These are phyloP conservation scores for Rhytidhysteron rufulum DNA, from an alignment of 2,329 filamentous ascomycete species.

Conservation along the genomic window DNA sequence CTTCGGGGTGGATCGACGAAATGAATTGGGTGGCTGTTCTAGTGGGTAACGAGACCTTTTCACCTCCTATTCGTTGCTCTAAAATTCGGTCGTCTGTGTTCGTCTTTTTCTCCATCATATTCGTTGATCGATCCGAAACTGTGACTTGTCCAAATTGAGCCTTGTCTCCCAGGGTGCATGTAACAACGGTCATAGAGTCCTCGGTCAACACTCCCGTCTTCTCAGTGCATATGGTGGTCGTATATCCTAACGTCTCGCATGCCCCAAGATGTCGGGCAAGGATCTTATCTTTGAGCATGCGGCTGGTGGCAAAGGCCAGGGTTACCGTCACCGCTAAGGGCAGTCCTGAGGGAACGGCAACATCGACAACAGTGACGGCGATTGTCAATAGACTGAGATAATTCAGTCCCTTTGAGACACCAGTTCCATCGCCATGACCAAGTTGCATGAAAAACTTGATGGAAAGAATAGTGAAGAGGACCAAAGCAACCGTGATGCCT, in stretches of 20 bases:
- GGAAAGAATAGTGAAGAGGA: slow-evolving; percentile 38
- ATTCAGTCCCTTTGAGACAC: slow-evolving; percentile 28
- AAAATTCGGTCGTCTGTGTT: slow-evolving; percentile 25
- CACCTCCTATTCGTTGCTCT: slow-evolving; percentile 42
- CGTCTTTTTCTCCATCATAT: too few relatives aligned
- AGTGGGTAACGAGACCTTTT: too few relatives aligned
- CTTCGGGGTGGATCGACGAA: too few relatives aligned
- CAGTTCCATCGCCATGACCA: slow-evolving; percentile 17
- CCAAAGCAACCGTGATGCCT: slow-evolving; percentile 37
- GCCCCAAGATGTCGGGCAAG: slow-evolving; percentile 29
- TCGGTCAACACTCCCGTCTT: slow-evolving; percentile 34
- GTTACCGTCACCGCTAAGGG: slow-evolving; percentile 32
- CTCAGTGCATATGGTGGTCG: slow-evolving; percentile 34
- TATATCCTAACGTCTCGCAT: slow-evolving; percentile 35
- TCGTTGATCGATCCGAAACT: too few relatives aligned
- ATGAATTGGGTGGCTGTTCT: too few relatives aligned
- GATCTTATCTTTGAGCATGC: slow-evolving; percentile 34
- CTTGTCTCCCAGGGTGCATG: slow-evolving; percentile 34
- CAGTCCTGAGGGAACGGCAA: slow-evolving; percentile 40
- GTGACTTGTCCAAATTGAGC: too few relatives aligned
- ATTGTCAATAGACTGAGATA: slow-evolving; percentile 42
- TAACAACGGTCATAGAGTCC: slow-evolving; percentile 42
- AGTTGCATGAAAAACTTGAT: slow-evolving; percentile 36
- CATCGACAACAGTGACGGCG: slow-evolving; percentile 40
- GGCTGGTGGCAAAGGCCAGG: slow-evolving; percentile 33